Evolutionary conservation across 768 basidiomycete species (phyloP), one percentile per base, ranked within the genome.

Genomic region (Boletus rex-veris): DNA sequence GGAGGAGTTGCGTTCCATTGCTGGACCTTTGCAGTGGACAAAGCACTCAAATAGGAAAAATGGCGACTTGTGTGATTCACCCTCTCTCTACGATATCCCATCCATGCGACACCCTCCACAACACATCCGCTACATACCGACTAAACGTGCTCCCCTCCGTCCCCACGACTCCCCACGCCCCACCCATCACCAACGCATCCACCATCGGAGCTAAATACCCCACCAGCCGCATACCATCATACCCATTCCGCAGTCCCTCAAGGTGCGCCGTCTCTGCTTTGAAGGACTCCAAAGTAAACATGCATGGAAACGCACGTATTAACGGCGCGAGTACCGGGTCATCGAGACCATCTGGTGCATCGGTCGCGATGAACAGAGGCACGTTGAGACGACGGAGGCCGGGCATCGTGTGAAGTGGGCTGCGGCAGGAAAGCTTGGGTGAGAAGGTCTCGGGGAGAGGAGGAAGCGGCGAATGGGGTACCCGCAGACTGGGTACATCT

Each of bases 111-210:
- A 66, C 75, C 62, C 78, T 74, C 85, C 87, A 88, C 57, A 91
- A 63, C 24, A 88, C 80, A 53, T 88, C 84, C 52, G 75, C 71
- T 18, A 88, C 78, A 58, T 84, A 92, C 49, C 74, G 70, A 65
- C 86, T 87, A 59, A 90, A 92, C 30, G 90, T 91, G 61, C 88
- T 90, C 51, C 80, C 79, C 50, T 82, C 79, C 12, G 89, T 92
- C 2, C 86, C 88, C 0, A 85, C 80, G 30, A 89, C 77, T 15
- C 62, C 71, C 65, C 75, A 69, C 0, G 83, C 85, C 48, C 76
- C 75, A 3, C 80, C 80, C 15, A 82, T 79, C 30, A 93, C 79
- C 72, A 89, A 74, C 7, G 84, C 87, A 63, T 91, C 89, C 31
- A 92, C 60, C 53, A 90, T 80, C 2, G 88, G 86, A 19, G 80